phyloP scores from a whole-genome alignment of 306 rosid species.

The Lathyrus aphaca region DNA sequence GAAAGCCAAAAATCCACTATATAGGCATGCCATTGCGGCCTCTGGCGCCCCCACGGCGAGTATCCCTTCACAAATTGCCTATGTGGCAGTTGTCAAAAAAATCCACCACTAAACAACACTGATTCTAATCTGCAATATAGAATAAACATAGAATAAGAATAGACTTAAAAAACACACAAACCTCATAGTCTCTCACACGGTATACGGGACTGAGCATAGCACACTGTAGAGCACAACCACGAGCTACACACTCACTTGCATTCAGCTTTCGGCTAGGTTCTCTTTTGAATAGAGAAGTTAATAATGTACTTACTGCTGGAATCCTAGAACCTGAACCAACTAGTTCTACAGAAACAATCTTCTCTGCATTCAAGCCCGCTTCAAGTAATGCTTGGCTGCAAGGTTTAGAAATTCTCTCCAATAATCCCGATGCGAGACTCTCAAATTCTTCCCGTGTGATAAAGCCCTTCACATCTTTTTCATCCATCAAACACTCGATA shows the following conservation, averaged over 20 bases:
- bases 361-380: slow-evolving; percentile 62
- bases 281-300: slow-evolving; percentile 63
- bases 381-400: slow-evolving; percentile 72
- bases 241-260: slow-evolving; percentile 99
- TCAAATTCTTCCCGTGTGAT: slow-evolving; percentile 95
- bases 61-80: background rate
- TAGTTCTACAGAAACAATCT: slow-evolving; percentile 82
- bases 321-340: slow-evolving; percentile 97
- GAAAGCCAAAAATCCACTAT: background rate
- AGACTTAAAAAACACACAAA: slow-evolving; percentile 44
- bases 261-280: slow-evolving; percentile 88
- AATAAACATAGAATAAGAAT: slow-evolving; percentile 29
- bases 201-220: slow-evolving; percentile 95
- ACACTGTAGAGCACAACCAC: slow-evolving; percentile 96
- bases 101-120: background rate
- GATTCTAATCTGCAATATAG: slow-evolving; percentile 19
- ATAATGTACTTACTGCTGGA: slow-evolving; percentile 72
- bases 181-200: slow-evolving; percentile 93
- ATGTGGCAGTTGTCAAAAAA: background rate
- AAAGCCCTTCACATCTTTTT: slow-evolving; percentile 92
- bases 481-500: slow-evolving; percentile 97
- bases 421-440: slow-evolving; percentile 66
- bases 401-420: slow-evolving; percentile 71
- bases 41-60: background rate
- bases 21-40: background rate